Conservation (phyloP, 148 eudicot species). For the Hydrangea macrophylla region DNA sequence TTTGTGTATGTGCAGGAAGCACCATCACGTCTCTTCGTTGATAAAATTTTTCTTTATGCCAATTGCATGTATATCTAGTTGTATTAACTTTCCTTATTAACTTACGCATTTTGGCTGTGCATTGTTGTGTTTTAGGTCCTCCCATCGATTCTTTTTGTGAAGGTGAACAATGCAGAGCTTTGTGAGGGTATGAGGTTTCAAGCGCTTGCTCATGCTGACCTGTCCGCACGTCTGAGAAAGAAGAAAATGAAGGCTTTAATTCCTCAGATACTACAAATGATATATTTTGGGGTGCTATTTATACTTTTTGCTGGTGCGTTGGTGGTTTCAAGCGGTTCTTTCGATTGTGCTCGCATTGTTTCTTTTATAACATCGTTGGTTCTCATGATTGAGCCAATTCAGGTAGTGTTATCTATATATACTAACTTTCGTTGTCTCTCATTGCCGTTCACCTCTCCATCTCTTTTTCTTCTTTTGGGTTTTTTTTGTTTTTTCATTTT, state of each 20-base stretch:
- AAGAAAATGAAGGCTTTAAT: slow-evolving; percentile 89
- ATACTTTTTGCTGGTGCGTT: slow-evolving; percentile 54
- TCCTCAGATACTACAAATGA: slow-evolving; percentile 76
- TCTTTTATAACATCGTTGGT: slow-evolving; percentile 85
- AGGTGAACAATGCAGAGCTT: slow-evolving; percentile 84
- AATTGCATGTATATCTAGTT: background rate
- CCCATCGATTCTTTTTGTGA: slow-evolving; percentile 83
- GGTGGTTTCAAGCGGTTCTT: slow-evolving; percentile 54
- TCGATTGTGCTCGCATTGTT: slow-evolving; percentile 49
- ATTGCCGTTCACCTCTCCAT: background rate
- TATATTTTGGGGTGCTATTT: slow-evolving; percentile 68
- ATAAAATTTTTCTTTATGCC: background rate
- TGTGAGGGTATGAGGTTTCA: slow-evolving; percentile 69
- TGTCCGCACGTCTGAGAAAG: slow-evolving; percentile 47
- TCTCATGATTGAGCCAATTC: slow-evolving; percentile 84
- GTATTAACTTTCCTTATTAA: slow-evolving; percentile 9
- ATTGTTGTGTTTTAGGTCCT: slow-evolving; percentile 57
- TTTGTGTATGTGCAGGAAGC: too few relatives aligned
- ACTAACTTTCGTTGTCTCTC: background rate
- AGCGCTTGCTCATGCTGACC: slow-evolving; percentile 66
- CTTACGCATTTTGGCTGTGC: slow-evolving; percentile 5
- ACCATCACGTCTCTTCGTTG: background rate
- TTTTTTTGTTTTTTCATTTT: too few relatives aligned
- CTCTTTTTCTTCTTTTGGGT: too few relatives aligned
- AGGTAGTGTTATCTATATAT: slow-evolving; percentile 45